phyloP scores from a whole-genome alignment of 164 flowering plant genomes.

The Berberis vulgaris region DNA sequence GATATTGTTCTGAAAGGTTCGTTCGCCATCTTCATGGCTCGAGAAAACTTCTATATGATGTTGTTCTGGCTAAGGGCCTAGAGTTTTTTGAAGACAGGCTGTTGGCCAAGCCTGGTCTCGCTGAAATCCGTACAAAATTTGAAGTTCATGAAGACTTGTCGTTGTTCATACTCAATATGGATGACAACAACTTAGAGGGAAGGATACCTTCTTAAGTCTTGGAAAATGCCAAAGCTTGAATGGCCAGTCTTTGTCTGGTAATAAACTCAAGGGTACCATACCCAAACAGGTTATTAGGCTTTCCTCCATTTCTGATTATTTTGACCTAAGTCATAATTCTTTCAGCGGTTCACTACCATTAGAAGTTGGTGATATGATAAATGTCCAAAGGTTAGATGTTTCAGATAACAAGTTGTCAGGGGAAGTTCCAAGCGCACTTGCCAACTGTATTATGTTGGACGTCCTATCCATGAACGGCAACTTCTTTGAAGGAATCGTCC shows the following conservation, averaged over 20 bases:
- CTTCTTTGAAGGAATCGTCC: conserved; percentile 1
- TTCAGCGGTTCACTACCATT: not conserved
- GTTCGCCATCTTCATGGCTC: too few species aligned
- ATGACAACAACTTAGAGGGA: not conserved
- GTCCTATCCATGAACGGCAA: not conserved
- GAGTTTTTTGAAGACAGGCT: too few species aligned
- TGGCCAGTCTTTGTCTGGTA: not conserved
- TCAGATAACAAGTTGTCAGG: conserved; percentile 6
- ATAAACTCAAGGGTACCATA: not conserved
- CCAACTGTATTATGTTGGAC: not conserved
- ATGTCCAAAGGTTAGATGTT: not conserved
- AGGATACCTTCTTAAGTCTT: not conserved
- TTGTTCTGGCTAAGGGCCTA: too few species aligned
- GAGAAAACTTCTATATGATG: too few species aligned
- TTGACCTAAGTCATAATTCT: conserved; percentile 1
- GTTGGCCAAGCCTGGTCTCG: too few species aligned
- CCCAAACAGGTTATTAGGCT: not conserved
- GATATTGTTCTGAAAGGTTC: too few species aligned
- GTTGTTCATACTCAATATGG: not conserved
- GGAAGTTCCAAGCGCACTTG: conserved; percentile 1
- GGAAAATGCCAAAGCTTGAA: not conserved
- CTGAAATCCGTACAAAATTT: too few species aligned
- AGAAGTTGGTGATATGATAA: conserved; percentile 1
- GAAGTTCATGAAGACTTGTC: too few species aligned
- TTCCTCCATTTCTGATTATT: not conserved